Evolutionary conservation across 2,329 filamentous ascomycete species (phyloP).

Genomic region (Penicillium glabrum): DNA sequence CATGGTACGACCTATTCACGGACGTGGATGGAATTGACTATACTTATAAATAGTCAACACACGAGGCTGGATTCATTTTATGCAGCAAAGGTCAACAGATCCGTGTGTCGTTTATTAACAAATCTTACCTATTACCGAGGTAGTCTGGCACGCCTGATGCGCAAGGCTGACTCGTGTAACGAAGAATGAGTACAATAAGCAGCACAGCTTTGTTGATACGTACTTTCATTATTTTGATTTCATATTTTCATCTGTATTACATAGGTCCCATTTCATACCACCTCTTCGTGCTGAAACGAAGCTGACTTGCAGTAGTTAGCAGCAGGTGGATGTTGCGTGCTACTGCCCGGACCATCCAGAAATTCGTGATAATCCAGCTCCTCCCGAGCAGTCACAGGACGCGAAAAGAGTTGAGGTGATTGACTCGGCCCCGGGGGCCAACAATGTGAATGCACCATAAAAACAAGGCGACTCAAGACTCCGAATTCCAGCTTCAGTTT

Average conservation of each 20-base stretch:
- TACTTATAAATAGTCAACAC: too few species aligned
- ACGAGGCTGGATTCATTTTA: too few species aligned
- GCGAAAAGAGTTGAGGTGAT: background rate
- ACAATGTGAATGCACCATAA: slow-evolving; percentile 24
- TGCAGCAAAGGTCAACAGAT: too few species aligned
- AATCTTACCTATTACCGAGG: too few species aligned
- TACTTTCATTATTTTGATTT: background rate
- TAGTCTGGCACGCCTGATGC: too few species aligned
- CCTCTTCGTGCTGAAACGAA: slow-evolving; percentile 1
- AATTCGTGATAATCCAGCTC: slow-evolving; percentile 5
- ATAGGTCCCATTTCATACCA: background rate
- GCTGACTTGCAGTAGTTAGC: slow-evolving; percentile 3
- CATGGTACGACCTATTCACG: too few species aligned
- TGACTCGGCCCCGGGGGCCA: slow-evolving; percentile 4
- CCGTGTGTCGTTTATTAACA: too few species aligned
- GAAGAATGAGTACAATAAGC: too few species aligned
- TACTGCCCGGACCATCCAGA: background rate
- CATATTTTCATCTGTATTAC: background rate
- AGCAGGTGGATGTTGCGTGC: background rate
- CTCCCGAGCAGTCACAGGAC: background rate
- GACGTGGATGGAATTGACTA: too few species aligned
- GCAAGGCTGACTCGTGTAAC: background rate
- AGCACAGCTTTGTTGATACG: too few species aligned
- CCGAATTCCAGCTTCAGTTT: slow-evolving; percentile 47
- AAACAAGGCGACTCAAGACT: slow-evolving; percentile 35